Evolutionary conservation across 192 early-diverging fungal species (phyloP).

Genomic region (Allomyces macrogynus): DNA sequence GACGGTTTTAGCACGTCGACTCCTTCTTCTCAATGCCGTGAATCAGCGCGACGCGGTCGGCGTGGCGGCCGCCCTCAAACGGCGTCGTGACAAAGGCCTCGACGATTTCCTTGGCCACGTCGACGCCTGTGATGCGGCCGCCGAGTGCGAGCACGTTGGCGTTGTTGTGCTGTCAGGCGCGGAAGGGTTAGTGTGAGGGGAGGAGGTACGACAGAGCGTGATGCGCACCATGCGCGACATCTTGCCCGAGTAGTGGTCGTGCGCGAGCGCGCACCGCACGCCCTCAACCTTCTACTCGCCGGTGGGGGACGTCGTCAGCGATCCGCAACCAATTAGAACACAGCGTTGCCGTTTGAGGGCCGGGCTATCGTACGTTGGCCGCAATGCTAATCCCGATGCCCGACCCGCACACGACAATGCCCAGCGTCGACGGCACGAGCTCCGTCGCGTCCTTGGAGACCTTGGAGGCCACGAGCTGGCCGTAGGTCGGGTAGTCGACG

Average conservation of each 20-base stretch:
- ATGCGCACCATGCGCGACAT: slow-evolving; percentile 13
- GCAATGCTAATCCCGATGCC: slow-evolving; percentile 17
- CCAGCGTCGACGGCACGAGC: slow-evolving; percentile 1
- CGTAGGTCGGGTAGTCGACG: slow-evolving; percentile 14
- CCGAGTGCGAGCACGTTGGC: slow-evolving; percentile 15
- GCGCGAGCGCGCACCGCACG: slow-evolving; percentile 14
- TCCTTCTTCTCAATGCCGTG: too few species aligned
- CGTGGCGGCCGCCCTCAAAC: slow-evolving; percentile 12
- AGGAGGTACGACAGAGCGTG: too few species aligned
- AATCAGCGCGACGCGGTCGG: slow-evolving; percentile 1
- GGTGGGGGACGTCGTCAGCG: too few species aligned
- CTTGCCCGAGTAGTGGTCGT: slow-evolving; percentile 14
- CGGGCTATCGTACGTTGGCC: slow-evolving; percentile 10
- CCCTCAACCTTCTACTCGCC: slow-evolving; percentile 8
- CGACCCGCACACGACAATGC: slow-evolving; percentile 14
- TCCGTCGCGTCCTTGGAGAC: slow-evolving; percentile 3
- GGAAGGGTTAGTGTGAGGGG: too few species aligned
- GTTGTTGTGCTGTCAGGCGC: slow-evolving; percentile 16
- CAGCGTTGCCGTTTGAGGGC: too few species aligned
- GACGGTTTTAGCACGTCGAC: too few species aligned
- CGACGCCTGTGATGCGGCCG: slow-evolving; percentile 8
- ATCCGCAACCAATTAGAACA: too few species aligned
- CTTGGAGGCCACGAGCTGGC: slow-evolving; percentile 5
- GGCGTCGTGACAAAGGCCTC: slow-evolving; percentile 8
- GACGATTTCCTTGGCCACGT: slow-evolving; percentile 15